phyloP scores from a whole-genome alignment of 768 basidiomycete genomes.

The Cystobasidium ongulense region DNA sequence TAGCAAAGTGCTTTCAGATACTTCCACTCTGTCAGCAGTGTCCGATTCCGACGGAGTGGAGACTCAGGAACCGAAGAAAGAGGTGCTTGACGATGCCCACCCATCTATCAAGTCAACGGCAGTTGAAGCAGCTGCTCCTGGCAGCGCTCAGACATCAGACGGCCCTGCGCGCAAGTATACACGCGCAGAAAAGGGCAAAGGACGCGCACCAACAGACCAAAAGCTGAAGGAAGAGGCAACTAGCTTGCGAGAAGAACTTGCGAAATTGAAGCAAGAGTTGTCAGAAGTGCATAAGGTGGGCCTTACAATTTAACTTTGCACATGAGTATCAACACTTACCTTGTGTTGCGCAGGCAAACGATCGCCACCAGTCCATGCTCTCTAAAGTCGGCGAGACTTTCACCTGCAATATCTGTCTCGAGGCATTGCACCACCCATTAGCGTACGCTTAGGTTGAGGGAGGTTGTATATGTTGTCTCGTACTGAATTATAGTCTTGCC shows the following conservation, averaged over 20 bases:
- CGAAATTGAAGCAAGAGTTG: not conserved
- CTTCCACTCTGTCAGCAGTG: not conserved
- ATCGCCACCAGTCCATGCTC: not conserved
- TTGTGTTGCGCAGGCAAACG: not conserved
- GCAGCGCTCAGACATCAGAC: not conserved
- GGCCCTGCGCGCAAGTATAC: not conserved
- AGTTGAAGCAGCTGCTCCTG: not conserved
- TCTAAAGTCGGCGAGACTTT: not conserved
- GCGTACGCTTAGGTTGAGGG: not conserved
- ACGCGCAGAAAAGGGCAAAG: not conserved
- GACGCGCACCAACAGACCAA: not conserved
- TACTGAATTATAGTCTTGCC: not conserved
- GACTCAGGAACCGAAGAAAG: not conserved
- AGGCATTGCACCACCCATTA: conserved; percentile 15
- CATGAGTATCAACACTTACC: not conserved
- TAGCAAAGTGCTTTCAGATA: not conserved
- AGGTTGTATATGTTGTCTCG: not conserved
- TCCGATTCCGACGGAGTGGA: not conserved
- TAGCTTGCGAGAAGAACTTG: not conserved
- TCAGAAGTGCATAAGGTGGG: not conserved
- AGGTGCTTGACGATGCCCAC: not conserved
- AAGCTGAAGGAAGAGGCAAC: not conserved
- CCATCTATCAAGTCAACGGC: not conserved
- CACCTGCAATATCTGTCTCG: conserved; percentile 27
- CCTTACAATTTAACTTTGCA: not conserved